Evolutionary conservation across 257 asterid species (phyloP).

Genomic region (Solanum piurae): DNA sequence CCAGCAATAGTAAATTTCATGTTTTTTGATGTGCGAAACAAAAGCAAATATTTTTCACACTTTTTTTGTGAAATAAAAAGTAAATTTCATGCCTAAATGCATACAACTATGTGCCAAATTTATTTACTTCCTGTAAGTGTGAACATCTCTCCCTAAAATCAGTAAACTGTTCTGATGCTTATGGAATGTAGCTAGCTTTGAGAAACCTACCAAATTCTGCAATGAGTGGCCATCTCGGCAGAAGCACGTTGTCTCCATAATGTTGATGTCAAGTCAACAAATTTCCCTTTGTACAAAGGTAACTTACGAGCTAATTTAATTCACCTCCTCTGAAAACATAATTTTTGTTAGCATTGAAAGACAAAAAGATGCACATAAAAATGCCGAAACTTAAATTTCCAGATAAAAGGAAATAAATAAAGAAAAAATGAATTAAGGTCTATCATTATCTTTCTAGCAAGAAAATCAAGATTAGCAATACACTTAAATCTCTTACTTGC

Average conservation of each 20-base stretch:
- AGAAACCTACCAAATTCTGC: conserved; percentile 18
- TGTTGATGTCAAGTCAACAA: conserved; percentile 16
- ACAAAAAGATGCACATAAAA: background rate
- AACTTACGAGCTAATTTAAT: background rate
- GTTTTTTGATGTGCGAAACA: background rate
- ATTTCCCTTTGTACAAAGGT: conserved; percentile 9
- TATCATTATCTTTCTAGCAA: background rate
- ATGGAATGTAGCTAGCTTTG: background rate
- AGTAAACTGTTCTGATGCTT: background rate
- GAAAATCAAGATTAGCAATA: background rate
- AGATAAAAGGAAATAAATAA: background rate
- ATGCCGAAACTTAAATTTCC: background rate
- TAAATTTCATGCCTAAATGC: background rate
- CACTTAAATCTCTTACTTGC: background rate
- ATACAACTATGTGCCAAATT: background rate
- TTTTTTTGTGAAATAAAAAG: background rate
- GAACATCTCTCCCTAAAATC: background rate
- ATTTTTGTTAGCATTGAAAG: background rate
- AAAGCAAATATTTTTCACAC: background rate
- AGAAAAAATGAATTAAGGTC: background rate
- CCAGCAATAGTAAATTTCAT: background rate
- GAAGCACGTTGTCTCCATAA: conserved; percentile 12
- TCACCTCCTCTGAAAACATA: background rate
- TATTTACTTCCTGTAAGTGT: background rate
- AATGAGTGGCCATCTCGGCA: conserved; percentile 1